These are phyloP conservation scores for Microdochium trichocladiopsis DNA, from an alignment of 2,329 filamentous ascomycete species.

Conservation along the genomic window DNA sequence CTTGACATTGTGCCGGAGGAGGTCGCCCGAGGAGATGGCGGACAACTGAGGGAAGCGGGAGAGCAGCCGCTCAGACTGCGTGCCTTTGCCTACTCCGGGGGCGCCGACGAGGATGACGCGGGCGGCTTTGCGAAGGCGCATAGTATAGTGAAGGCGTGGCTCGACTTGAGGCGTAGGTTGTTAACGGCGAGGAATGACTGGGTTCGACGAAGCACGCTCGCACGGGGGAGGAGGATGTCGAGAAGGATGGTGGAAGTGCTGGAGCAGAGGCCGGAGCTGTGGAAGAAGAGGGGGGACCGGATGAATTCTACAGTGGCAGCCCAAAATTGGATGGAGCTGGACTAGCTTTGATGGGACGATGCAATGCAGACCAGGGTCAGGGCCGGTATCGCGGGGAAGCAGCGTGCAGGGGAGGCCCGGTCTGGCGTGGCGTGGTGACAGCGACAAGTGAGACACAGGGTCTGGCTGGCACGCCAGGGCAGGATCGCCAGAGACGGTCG, in stretches of 20 bases:
- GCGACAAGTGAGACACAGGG: not conserved
- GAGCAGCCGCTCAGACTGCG: constrained; percentile 85
- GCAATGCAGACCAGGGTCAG: not conserved
- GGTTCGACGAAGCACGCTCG: not conserved
- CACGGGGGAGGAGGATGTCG: not conserved
- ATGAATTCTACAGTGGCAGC: not conserved
- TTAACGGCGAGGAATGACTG: not conserved
- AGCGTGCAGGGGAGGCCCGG: not conserved
- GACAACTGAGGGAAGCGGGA: constrained; percentile 81
- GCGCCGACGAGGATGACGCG: constrained; percentile 92
- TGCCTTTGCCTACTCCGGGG: constrained; percentile 95
- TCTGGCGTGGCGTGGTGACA: not conserved
- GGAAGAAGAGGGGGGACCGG: not conserved
- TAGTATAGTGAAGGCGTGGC: constrained; percentile 21
- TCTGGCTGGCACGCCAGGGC: no score
- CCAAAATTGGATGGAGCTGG: not conserved
- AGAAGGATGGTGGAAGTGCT: not conserved
- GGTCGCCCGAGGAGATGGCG: constrained; percentile 88
- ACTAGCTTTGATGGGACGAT: not conserved
- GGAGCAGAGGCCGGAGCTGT: not conserved
- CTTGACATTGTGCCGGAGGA: constrained; percentile 89
- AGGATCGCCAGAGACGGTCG: no score
- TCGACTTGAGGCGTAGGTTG: not conserved
- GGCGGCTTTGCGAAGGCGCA: constrained; percentile 72
- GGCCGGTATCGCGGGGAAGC: not conserved